Evolutionary conservation across 345 rosid species (phyloP).

Genomic region (Eucalyptus albens): DNA sequence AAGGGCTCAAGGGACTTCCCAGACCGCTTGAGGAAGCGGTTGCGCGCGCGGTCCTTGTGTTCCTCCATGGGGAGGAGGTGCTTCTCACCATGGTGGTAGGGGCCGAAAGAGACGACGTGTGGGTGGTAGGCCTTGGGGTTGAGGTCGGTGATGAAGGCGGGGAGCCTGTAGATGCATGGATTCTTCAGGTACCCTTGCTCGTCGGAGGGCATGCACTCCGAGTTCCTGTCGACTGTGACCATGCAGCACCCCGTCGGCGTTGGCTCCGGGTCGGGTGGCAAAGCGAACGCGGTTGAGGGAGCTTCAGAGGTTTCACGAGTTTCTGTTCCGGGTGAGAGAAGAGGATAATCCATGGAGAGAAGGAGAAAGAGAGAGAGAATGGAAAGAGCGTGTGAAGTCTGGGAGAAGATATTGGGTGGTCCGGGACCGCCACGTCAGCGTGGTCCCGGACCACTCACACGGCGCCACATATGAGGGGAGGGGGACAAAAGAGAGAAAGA

Average conservation of each 20-base stretch:
- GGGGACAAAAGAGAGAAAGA: too few species aligned
- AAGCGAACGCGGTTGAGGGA: too few species aligned
- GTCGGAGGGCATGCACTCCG: neutral
- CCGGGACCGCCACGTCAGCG: too few species aligned
- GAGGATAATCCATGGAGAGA: neutral
- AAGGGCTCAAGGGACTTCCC: too few species aligned
- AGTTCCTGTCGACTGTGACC: neutral
- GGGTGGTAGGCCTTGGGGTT: constrained; percentile 25
- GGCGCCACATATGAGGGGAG: too few species aligned
- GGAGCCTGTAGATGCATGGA: constrained; percentile 28
- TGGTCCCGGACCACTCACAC: too few species aligned
- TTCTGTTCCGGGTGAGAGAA: neutral
- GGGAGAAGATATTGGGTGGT: too few species aligned
- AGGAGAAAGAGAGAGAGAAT: neutral
- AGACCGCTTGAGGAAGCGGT: neutral
- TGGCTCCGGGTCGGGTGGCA: too few species aligned
- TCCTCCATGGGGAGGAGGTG: neutral
- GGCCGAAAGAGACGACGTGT: constrained; percentile 30
- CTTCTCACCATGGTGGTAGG: neutral
- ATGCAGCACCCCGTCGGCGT: too few species aligned
- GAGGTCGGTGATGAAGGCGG: constrained; percentile 7
- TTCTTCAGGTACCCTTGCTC: constrained; percentile 3
- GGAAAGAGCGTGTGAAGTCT: neutral
- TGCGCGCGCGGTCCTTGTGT: neutral
- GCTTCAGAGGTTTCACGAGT: neutral